Percentiles rank a stretch among this genome's conserved stretches.
phyloP scores from a whole-genome alignment of 352 stramenopile species.

The Peronospora tabacina region DNA sequence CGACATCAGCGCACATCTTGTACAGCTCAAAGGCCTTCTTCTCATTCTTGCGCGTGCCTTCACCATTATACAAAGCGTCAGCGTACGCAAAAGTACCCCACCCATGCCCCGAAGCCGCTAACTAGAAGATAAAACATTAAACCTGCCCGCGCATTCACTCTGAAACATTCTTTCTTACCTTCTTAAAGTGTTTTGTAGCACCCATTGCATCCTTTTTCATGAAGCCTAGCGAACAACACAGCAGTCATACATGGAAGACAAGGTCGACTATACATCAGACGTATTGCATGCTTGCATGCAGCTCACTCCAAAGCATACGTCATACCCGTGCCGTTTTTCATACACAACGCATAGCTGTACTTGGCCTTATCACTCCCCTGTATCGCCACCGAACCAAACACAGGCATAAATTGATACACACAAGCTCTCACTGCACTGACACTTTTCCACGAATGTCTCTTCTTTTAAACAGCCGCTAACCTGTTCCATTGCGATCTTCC shows the following conservation, averaged over 20 bases:
- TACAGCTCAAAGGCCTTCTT: slow-evolving; percentile 78
- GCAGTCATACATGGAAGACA: not conserved
- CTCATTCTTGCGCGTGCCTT: slow-evolving; percentile 65
- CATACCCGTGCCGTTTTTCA: slow-evolving; percentile 72
- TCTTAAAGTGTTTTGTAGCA: slow-evolving; percentile 62
- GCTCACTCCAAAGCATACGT: not conserved
- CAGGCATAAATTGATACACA: not conserved
- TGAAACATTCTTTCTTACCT: slow-evolving; percentile 28
- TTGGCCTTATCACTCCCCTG: slow-evolving; percentile 75
- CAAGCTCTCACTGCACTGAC: not conserved
- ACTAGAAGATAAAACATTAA: slow-evolving; percentile 20
- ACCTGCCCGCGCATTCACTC: not conserved
- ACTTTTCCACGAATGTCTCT: not conserved
- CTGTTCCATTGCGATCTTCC: slow-evolving; percentile 79
- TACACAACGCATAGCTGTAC: slow-evolving; percentile 77
- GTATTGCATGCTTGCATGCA: not conserved
- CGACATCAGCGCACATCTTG: slow-evolving; percentile 49
- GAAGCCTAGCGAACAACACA: slow-evolving; percentile 33
- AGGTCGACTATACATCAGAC: not conserved
- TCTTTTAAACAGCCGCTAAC: slow-evolving; percentile 9
- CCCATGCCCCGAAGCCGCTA: slow-evolving; percentile 49
- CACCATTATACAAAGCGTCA: slow-evolving; percentile 61
- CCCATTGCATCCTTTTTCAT: slow-evolving; percentile 43
- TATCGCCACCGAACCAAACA: not conserved
- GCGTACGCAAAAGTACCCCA: slow-evolving; percentile 81